Evolutionary conservation across 2,329 filamentous ascomycete species (phyloP).

Genomic region (Blastomyces gilchristii): DNA sequence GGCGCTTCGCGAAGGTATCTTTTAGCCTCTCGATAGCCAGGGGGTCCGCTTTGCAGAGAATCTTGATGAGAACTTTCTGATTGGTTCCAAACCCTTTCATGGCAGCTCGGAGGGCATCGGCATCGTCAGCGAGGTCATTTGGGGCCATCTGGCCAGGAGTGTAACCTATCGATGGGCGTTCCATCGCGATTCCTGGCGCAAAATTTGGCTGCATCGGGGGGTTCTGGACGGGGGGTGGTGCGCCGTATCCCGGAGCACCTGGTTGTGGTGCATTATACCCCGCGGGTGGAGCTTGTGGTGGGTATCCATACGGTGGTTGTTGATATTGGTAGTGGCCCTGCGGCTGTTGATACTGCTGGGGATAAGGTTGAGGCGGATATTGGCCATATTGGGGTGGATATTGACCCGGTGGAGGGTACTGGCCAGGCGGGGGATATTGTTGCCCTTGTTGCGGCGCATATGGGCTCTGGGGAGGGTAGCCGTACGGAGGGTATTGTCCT

Average conservation of each 20-base stretch:
- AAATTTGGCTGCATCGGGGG: background rate
- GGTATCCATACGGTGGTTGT: slow-evolving; percentile 12
- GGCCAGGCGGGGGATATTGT: slow-evolving; percentile 12
- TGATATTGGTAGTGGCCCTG: slow-evolving; percentile 12
- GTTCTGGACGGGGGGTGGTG: slow-evolving; percentile 3
- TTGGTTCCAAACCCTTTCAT: slow-evolving; percentile 86
- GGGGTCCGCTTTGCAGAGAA: slow-evolving; percentile 60
- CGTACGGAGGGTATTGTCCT: slow-evolving; percentile 7
- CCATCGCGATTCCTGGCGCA: slow-evolving; percentile 38
- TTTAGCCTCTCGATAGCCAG: slow-evolving; percentile 58
- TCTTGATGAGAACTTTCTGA: slow-evolving; percentile 58
- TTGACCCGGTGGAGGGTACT: slow-evolving; percentile 12
- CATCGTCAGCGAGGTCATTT: slow-evolving; percentile 53
- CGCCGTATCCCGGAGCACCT: slow-evolving; percentile 8
- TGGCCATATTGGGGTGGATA: slow-evolving; percentile 6
- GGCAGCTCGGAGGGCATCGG: slow-evolving; percentile 58
- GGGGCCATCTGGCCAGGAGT: slow-evolving; percentile 53
- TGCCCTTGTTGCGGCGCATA: slow-evolving; percentile 12
- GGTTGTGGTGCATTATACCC: slow-evolving; percentile 7
- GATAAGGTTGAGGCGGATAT: slow-evolving; percentile 6
- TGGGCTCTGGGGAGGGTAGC: slow-evolving; percentile 7
- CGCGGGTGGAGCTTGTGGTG: slow-evolving; percentile 9
- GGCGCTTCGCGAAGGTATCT: slow-evolving; percentile 50
- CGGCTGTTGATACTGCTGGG: slow-evolving; percentile 1
- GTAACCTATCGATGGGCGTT: slow-evolving; percentile 55